Conservation (phyloP, 169 alveolate genomes). For the Plasmodium gonderi region DNA sequence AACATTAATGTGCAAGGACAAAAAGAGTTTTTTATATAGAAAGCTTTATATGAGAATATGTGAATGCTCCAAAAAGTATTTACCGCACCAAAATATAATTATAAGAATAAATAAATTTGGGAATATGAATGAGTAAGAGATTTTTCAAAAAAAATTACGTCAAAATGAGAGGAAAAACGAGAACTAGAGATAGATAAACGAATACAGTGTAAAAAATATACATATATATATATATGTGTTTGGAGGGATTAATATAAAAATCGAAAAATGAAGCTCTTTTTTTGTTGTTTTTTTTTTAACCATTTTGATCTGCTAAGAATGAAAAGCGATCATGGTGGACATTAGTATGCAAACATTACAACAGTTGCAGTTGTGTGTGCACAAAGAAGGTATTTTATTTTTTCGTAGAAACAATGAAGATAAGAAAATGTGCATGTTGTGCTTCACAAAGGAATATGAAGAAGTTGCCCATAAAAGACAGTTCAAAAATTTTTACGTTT, state of each 20-base stretch:
- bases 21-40: constrained; percentile 57
- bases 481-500: constrained; percentile 45
- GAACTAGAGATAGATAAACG: neutral
- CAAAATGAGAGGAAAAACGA: neutral
- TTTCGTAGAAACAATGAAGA: constrained; percentile 13
- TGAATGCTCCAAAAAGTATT: constrained; percentile 36
- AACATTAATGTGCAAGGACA: constrained; percentile 31
- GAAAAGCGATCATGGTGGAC: neutral
- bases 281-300: too few relatives aligned
- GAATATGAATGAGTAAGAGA: constrained; percentile 24
- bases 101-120: constrained; percentile 43
- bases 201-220: neutral
- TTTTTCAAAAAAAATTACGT: neutral
- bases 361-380: neutral
- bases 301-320: neutral
- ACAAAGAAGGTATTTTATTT: neutral
- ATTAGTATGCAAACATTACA: neutral
- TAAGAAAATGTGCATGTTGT: constrained; percentile 30
- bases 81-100: constrained; percentile 47
- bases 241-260: too few relatives aligned
- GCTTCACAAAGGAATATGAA: constrained; percentile 51
- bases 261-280: too few relatives aligned
- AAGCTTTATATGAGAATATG: constrained; percentile 61
- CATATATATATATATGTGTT: neutral
- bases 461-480: constrained; percentile 40